Conservation (phyloP, 2,329 filamentous ascomycete genomes). For the Talaromyces amestolkiae region DNA sequence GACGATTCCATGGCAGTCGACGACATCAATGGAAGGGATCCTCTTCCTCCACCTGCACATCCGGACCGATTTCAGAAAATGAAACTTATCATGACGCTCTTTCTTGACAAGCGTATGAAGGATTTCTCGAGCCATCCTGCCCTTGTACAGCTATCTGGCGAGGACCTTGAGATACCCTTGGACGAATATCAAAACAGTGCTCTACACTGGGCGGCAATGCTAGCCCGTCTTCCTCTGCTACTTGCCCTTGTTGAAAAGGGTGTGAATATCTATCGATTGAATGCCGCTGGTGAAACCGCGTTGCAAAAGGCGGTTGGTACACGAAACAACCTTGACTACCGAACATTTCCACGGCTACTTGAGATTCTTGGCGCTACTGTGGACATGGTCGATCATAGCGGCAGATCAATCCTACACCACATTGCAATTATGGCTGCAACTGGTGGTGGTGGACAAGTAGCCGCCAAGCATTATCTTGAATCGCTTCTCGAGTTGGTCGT, state of each 20-base stretch:
- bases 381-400: constrained; percentile 83
- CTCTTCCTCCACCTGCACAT: constrained; percentile 52
- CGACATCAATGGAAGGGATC: constrained; percentile 37
- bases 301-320: constrained; percentile 90
- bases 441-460: constrained; percentile 81
- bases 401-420: constrained; percentile 89
- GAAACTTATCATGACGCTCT: constrained; percentile 75
- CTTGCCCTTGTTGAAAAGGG: constrained; percentile 78
- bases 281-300: constrained; percentile 85
- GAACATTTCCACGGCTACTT: constrained; percentile 83
- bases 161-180: constrained; percentile 88
- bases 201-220: constrained; percentile 91
- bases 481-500: constrained; percentile 93
- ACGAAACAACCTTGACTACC: constrained; percentile 89
- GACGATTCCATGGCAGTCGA: constrained; percentile 33
- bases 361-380: constrained; percentile 88
- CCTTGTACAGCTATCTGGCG: constrained; percentile 69
- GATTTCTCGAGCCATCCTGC: constrained; percentile 74
- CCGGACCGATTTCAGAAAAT: constrained; percentile 76
- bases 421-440: constrained; percentile 95
- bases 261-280: constrained; percentile 83
- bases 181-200: constrained; percentile 83
- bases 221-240: constrained; percentile 80
- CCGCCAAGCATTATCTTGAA: constrained; percentile 91
- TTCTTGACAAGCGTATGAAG: constrained; percentile 68